Conservation (phyloP, 2,329 filamentous ascomycete species). For the Diaporthe caulivora region DNA sequence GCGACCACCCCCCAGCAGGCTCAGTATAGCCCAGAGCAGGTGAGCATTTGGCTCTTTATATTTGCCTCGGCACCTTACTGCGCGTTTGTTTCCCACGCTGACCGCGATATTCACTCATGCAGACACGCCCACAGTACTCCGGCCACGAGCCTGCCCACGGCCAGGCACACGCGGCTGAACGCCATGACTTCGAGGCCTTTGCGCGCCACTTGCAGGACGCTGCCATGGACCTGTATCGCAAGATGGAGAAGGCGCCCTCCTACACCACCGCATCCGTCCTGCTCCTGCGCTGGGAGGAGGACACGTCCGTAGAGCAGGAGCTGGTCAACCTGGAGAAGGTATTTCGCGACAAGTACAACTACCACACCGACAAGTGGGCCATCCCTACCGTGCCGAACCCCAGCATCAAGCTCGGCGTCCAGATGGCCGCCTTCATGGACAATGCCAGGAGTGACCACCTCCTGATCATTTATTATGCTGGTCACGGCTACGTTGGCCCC, state of each 20-base stretch:
- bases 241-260: conserved; percentile 66
- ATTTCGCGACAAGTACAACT: conserved; percentile 71
- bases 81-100: not conserved
- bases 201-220: conserved; percentile 77
- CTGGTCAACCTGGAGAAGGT: conserved; percentile 67
- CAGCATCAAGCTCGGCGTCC: conserved; percentile 71
- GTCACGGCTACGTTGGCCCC: conserved; percentile 68
- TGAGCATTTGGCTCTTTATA: conserved; percentile 21
- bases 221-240: conserved; percentile 74
- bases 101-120: not conserved
- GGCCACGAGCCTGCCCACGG: conserved; percentile 40
- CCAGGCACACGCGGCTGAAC: conserved; percentile 52
- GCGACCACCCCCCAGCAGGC: conserved; percentile 39
- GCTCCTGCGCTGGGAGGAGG: conserved; percentile 73
- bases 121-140: conserved; percentile 40
- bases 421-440: conserved; percentile 71
- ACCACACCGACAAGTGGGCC: conserved; percentile 69
- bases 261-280: conserved; percentile 72
- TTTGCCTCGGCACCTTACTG: not conserved
- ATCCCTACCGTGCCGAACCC: conserved; percentile 72
- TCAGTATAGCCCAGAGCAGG: conserved; percentile 41
- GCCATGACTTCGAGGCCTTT: conserved; percentile 75
- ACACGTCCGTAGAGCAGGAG: conserved; percentile 65
- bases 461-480: conserved; percentile 74
- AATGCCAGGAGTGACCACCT: conserved; percentile 69